Evolutionary conservation across 2,329 filamentous ascomycete species (phyloP).

Genomic region (Kalaharituber pfeilii): DNA sequence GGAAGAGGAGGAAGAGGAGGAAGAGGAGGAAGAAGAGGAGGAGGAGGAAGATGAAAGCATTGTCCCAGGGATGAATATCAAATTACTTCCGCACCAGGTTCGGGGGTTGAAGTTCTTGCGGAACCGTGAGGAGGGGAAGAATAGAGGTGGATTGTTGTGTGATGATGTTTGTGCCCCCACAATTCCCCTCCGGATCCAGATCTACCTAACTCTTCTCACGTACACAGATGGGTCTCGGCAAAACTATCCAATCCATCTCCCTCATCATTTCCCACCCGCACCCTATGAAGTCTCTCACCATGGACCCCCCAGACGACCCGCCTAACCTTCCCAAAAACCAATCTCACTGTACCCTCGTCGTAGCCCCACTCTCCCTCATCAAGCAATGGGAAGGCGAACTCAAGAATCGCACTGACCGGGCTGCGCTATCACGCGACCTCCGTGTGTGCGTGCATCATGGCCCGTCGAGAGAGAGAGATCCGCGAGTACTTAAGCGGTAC

Average conservation of each 20-base stretch:
- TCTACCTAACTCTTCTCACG: conserved; percentile 18
- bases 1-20: conserved; percentile 26
- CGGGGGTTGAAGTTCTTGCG: conserved; percentile 92
- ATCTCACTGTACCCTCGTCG: conserved; percentile 72
- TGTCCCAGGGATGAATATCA: conserved; percentile 70
- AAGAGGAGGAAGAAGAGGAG: conserved; percentile 35
- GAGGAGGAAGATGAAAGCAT: conserved; percentile 42
- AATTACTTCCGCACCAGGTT: conserved; percentile 80
- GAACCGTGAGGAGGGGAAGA: conserved; percentile 70
- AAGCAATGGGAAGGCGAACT: conserved; percentile 96
- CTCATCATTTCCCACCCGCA: conserved; percentile 70
- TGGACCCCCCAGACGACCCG: conserved; percentile 27
- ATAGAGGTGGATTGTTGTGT: conserved; percentile 83
- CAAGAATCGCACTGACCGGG: conserved; percentile 52
- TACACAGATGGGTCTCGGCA: conserved; percentile 65
- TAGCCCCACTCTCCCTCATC: conserved; percentile 84
- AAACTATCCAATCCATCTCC: conserved; percentile 85
- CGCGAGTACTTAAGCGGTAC: conserved; percentile 59
- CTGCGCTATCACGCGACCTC: conserved; percentile 39
- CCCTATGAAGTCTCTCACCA: conserved; percentile 36
- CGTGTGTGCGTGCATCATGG: conserved; percentile 85
- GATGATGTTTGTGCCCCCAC: conserved; percentile 42
- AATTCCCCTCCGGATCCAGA: not conserved
- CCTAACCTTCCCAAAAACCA: conserved; percentile 33
- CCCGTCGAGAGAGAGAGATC: conserved; percentile 61